Evolutionary conservation across 345 rosid genomes (phyloP).

Genomic region (Populus nigra): DNA sequence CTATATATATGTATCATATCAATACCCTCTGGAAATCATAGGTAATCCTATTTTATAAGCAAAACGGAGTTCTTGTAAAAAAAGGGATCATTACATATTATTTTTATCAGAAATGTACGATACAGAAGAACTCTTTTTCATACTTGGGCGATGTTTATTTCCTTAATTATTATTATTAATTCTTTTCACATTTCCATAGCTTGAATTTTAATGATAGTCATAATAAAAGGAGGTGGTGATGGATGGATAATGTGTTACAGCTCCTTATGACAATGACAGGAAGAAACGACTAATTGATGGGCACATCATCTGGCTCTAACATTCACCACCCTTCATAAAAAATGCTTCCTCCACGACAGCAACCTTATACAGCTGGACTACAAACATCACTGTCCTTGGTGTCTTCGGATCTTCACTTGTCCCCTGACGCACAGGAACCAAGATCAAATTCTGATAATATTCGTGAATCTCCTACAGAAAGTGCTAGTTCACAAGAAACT

Average conservation of each 20-base stretch:
- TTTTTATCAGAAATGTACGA: neutral
- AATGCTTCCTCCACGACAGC: slow-evolving; percentile 94
- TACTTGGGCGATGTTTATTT: neutral
- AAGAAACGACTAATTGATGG: slow-evolving; percentile 45
- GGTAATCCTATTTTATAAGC: neutral
- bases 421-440: slow-evolving; percentile 57
- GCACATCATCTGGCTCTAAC: slow-evolving; percentile 87
- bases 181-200: neutral
- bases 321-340: slow-evolving; percentile 52
- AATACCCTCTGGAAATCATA: neutral
- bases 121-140: neutral
- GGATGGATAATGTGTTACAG: neutral
- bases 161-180: neutral
- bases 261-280: neutral
- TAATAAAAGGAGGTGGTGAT: neutral
- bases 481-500: slow-evolving; percentile 93
- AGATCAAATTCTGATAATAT: slow-evolving; percentile 66
- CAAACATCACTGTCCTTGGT: slow-evolving; percentile 67
- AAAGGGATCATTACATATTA: neutral
- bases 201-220: neutral
- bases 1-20: neutral
- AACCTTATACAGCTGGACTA: slow-evolving; percentile 55
- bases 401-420: slow-evolving; percentile 61
- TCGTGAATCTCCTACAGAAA: slow-evolving; percentile 93
- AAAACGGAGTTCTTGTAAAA: neutral